A percentile compares a stretch with the other conserved stretches of the same genome.
phyloP scores from a whole-genome alignment of 768 basidiomycete species.

The Serendipita sp. region DNA sequence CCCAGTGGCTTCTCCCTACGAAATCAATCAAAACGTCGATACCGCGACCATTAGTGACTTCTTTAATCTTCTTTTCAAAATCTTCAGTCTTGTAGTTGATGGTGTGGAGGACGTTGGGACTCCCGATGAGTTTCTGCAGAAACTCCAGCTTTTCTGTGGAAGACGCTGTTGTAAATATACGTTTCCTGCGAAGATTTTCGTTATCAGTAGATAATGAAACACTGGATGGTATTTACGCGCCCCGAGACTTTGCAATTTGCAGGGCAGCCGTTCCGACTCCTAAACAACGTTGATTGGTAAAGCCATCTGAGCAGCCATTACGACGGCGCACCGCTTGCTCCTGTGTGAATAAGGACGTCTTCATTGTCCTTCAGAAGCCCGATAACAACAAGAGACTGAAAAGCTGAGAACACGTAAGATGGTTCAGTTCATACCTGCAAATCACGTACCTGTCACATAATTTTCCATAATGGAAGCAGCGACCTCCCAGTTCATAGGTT shows the following conservation, averaged over 20 bases:
- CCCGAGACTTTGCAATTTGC: conserved; percentile 60
- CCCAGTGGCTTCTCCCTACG: conserved; percentile 16
- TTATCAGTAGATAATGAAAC: background rate
- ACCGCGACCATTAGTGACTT: conserved; percentile 14
- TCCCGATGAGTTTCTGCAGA: conserved; percentile 9
- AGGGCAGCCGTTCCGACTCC: conserved; percentile 81
- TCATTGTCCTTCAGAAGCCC: conserved; percentile 54
- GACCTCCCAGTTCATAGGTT: conserved; percentile 58
- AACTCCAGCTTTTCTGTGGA: conserved; percentile 35
- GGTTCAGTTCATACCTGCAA: background rate
- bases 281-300: background rate
- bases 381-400: conserved; percentile 46
- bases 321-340: conserved; percentile 33
- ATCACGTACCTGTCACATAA: conserved; percentile 57
- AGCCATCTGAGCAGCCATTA: background rate
- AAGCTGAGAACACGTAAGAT: conserved; percentile 24
- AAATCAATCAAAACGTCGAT: conserved; percentile 23
- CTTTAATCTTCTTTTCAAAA: conserved; percentile 21
- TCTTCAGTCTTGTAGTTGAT: conserved; percentile 22
- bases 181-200: conserved; percentile 25
- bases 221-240: conserved; percentile 38
- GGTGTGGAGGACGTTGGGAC: conserved; percentile 13
- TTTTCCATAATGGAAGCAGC: conserved; percentile 81
- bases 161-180: conserved; percentile 76
- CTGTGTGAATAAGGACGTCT: conserved; percentile 76